Percentiles rank a stretch among this genome's conserved stretches.
These are phyloP conservation scores for Boletus semigastroideus DNA, from an alignment of 1,284 basidiomycete genomes.

Conservation along the genomic window DNA sequence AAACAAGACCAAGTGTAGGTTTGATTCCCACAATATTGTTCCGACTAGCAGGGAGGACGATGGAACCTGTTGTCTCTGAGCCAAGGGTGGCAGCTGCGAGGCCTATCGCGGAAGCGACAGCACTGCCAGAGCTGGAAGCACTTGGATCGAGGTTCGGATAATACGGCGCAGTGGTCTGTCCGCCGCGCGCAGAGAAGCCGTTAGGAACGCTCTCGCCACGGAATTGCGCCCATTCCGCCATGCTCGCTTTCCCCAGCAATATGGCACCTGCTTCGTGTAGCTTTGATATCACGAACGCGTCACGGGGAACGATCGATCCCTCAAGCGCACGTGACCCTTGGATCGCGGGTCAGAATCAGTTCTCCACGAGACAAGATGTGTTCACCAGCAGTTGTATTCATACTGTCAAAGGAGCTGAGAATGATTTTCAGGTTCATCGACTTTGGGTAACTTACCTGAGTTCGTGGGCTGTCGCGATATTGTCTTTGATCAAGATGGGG, in stretches of 20 bases:
- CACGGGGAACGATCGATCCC: conserved; percentile 60
- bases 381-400: conserved; percentile 58
- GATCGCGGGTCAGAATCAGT: background rate
- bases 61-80: conserved; percentile 54
- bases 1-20: conserved; percentile 43
- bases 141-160: conserved; percentile 49
- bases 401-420: conserved; percentile 35
- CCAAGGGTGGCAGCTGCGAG: conserved; percentile 51
- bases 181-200: conserved; percentile 53
- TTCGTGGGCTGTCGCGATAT: conserved; percentile 28
- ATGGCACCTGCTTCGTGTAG: conserved; percentile 57
- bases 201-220: conserved; percentile 42
- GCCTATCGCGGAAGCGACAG: conserved; percentile 48
- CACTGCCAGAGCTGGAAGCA: conserved; percentile 53
- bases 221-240: conserved; percentile 52
- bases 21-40: conserved; percentile 46
- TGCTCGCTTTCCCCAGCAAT: conserved; percentile 50
- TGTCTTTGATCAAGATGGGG: conserved; percentile 54
- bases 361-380: background rate
- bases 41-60: conserved; percentile 41
- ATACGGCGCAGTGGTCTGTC: conserved; percentile 51
- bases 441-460: conserved; percentile 40
- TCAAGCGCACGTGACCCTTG: conserved; percentile 57
- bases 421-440: background rate
- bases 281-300: conserved; percentile 59